Evolutionary conservation across 805 yeast genomes (phyloP).

Genomic region (Saccharomycopsis microspora): DNA sequence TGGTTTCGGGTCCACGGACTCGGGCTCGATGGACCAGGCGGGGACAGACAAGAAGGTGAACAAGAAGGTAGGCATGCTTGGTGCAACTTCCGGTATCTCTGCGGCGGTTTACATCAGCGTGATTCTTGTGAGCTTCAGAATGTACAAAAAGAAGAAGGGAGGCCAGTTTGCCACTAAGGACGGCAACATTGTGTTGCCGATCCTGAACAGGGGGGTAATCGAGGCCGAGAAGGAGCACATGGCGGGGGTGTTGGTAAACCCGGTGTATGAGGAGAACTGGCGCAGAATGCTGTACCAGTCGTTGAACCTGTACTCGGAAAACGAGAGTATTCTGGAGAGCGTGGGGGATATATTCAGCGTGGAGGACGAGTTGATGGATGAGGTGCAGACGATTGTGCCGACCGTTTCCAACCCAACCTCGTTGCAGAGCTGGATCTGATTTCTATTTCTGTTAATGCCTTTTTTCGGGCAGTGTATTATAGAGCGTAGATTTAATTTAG

Average conservation of each 20-base stretch:
- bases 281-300: conserved; percentile 15
- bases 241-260: conserved; percentile 11
- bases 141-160: conserved; percentile 19
- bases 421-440: conserved; percentile 4
- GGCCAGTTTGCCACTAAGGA: conserved; percentile 6
- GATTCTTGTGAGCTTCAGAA: conserved; percentile 20
- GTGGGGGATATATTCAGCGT: conserved; percentile 3
- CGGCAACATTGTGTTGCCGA: conserved; percentile 15
- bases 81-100: conserved; percentile 15
- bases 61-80: conserved; percentile 21
- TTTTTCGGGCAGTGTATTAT: no score
- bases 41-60: conserved; percentile 22
- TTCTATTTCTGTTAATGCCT: not conserved
- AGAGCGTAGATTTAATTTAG: no score
- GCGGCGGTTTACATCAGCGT: conserved; percentile 17
- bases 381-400: conserved; percentile 11
- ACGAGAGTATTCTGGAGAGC: not conserved
- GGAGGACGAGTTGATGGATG: conserved; percentile 6
- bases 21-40: conserved; percentile 18
- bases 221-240: conserved; percentile 5
- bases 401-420: conserved; percentile 7
- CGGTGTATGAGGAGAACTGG: conserved; percentile 9
- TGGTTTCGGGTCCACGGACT: conserved; percentile 17
- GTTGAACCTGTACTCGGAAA: conserved; percentile 5
- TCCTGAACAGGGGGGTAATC: conserved; percentile 13